Conservation (phyloP, 2,329 filamentous ascomycete genomes). For the Aureobasidium musti region DNA sequence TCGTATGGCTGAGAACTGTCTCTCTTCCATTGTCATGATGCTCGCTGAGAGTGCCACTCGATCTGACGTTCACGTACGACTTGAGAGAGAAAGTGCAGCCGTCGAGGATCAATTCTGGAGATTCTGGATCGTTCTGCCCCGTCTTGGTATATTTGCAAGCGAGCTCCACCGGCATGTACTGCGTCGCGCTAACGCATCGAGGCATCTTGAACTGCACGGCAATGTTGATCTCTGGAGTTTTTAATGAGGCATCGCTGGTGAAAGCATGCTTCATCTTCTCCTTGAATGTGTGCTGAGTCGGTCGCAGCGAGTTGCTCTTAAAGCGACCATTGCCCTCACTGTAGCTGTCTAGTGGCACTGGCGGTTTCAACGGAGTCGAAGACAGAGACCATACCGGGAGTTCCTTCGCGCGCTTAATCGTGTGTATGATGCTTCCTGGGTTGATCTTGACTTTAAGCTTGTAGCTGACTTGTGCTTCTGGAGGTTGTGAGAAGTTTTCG, state of each 20-base stretch:
- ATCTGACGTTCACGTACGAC: background rate
- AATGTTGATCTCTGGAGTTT: slow-evolving; percentile 17
- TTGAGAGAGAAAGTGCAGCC: slow-evolving; percentile 8
- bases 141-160: slow-evolving; percentile 1
- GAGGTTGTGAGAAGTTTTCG: too few species aligned
- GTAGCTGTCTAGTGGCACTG: background rate
- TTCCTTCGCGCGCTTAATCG: background rate
- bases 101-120: background rate
- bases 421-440: slow-evolving; percentile 1
- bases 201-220: slow-evolving; percentile 4
- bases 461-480: slow-evolving; percentile 13
- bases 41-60: background rate
- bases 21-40: background rate
- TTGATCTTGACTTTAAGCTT: slow-evolving; percentile 24
- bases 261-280: slow-evolving; percentile 24
- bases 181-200: background rate
- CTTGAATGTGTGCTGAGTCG: slow-evolving; percentile 16
- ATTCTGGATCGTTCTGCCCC: slow-evolving; percentile 11
- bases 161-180: slow-evolving; percentile 4
- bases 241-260: slow-evolving; percentile 5
- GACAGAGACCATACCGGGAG: slow-evolving; percentile 4
- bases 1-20: background rate
- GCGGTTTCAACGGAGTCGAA: background rate
- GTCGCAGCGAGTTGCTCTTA: slow-evolving; percentile 19
- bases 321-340: slow-evolving; percentile 4